Conservation (phyloP, 768 basidiomycete genomes). For the Trametes coccinea region DNA sequence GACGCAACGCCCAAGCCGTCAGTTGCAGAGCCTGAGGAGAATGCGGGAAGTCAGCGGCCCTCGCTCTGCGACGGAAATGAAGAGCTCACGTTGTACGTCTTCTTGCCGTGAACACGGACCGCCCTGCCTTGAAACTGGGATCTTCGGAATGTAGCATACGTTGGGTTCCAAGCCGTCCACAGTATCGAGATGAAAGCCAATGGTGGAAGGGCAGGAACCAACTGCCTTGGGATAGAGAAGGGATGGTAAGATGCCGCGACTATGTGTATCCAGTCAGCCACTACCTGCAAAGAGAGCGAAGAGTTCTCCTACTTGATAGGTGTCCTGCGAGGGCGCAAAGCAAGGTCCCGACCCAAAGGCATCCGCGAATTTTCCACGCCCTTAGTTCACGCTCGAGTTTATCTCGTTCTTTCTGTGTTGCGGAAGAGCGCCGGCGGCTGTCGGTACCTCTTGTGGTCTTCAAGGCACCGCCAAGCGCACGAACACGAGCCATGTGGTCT, state of each 20-base stretch:
- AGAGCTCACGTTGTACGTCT: conserved; percentile 57
- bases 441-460: conserved; percentile 46
- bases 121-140: conserved; percentile 72
- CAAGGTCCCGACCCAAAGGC: conserved; percentile 59
- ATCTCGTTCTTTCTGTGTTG: conserved; percentile 42
- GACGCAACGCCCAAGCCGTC: conserved; percentile 56
- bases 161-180: conserved; percentile 89
- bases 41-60: background rate
- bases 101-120: conserved; percentile 66
- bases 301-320: conserved; percentile 17
- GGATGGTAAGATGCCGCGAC: conserved; percentile 13
- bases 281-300: background rate
- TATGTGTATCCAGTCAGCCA: background rate
- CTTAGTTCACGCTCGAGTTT: conserved; percentile 51
- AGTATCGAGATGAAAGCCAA: conserved; percentile 59
- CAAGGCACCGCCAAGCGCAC: conserved; percentile 67
- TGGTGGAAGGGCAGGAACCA: conserved; percentile 40
- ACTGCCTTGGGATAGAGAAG: background rate
- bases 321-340: conserved; percentile 24
- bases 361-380: conserved; percentile 71
- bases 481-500: conserved; percentile 79
- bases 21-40: conserved; percentile 58
- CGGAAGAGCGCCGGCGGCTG: conserved; percentile 48
- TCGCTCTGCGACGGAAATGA: background rate
- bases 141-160: conserved; percentile 59